A percentile compares a stretch with the other conserved stretches of the same genome.
phyloP scores from a whole-genome alignment of 2,329 filamentous ascomycete species.

The Colletotrichum orbiculare region DNA sequence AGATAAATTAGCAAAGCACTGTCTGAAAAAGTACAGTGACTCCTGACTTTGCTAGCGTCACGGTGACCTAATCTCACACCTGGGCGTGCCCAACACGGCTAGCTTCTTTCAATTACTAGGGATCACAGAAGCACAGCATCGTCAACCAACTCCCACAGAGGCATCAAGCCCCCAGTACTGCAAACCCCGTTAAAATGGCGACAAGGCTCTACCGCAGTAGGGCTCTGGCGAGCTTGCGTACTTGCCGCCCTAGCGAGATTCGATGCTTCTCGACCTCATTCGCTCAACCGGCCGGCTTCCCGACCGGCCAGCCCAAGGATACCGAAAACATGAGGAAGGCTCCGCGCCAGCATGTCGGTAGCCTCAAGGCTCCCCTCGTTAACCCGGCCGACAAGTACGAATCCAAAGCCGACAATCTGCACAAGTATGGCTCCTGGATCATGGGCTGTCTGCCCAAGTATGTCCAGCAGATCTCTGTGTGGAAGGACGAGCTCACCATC shows the following conservation, averaged over 20 bases:
- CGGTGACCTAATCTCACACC: constrained; percentile 4
- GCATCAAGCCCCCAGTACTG: constrained; percentile 36
- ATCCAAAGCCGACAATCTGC: constrained; percentile 86
- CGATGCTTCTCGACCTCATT: constrained; percentile 39
- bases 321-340: constrained; percentile 75
- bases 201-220: constrained; percentile 68
- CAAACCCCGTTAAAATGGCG: constrained; percentile 62
- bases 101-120: constrained; percentile 34
- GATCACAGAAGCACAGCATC: constrained; percentile 34
- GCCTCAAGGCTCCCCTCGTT: constrained; percentile 80
- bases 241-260: constrained; percentile 35
- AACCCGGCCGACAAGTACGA: constrained; percentile 95
- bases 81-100: constrained; percentile 17
- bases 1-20: no score
- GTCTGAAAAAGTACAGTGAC: no score
- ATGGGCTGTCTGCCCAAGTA: constrained; percentile 98
- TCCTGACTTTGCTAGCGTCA: no score
- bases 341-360: constrained; percentile 64
- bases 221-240: constrained; percentile 54
- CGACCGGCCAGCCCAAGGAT: constrained; percentile 60
- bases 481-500: constrained; percentile 98
- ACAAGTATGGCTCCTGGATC: constrained; percentile 95
- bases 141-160: constrained; percentile 37
- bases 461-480: constrained; percentile 98
- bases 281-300: constrained; percentile 38